These are phyloP conservation scores for Drosera spatulata DNA, from an alignment of 179 eudicot species.

Conservation along the genomic window DNA sequence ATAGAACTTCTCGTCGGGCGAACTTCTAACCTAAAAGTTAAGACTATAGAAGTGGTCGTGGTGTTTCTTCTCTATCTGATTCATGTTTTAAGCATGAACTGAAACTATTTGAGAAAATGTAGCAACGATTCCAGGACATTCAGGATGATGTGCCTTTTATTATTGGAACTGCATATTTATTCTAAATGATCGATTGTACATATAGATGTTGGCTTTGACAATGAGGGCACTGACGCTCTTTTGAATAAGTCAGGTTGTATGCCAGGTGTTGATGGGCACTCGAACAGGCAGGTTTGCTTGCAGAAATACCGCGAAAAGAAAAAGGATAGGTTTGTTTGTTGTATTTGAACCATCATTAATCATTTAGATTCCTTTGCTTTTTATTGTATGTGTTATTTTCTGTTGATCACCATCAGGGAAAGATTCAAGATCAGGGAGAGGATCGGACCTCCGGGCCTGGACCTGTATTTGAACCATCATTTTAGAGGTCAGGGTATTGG, in stretches of 20 bases:
- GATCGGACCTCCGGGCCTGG: constrained; percentile 50
- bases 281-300: constrained; percentile 70
- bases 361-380: background rate
- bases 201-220: constrained; percentile 2
- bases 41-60: too few relatives aligned
- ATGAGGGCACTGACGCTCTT: constrained; percentile 4
- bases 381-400: background rate
- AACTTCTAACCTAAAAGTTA: too few relatives aligned
- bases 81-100: too few relatives aligned
- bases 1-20: too few relatives aligned
- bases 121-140: too few relatives aligned
- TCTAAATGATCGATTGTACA: background rate
- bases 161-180: too few relatives aligned
- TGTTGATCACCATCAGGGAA: constrained; percentile 24
- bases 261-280: constrained; percentile 53
- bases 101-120: too few relatives aligned
- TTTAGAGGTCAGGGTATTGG: constrained; percentile 30
- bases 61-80: too few relatives aligned
- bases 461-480: constrained; percentile 52
- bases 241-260: background rate
- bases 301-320: constrained; percentile 82
- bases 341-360: background rate
- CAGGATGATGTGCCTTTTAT: too few relatives aligned
- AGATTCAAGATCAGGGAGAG: constrained; percentile 86
- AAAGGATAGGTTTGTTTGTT: constrained; percentile 65